phyloP scores from a whole-genome alignment of 768 basidiomycete species.

The Tylopilus subfusipes region DNA sequence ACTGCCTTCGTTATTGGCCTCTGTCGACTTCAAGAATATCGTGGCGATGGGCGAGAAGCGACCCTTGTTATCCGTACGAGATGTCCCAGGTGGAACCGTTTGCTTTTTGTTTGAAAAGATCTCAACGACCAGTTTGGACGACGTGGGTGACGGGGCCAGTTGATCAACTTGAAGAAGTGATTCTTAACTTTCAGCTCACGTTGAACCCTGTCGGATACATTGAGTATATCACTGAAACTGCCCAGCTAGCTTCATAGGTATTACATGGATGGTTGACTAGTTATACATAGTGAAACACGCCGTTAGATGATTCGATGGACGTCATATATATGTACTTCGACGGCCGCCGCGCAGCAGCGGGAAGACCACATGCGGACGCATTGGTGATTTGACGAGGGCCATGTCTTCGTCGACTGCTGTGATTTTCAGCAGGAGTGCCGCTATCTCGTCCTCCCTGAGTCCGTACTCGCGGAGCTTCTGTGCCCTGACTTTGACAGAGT shows the following conservation, averaged over 20 bases:
- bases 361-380: constrained; percentile 7
- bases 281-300: not conserved
- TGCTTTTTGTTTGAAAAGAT: constrained; percentile 74
- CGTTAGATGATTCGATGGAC: constrained; percentile 1
- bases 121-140: constrained; percentile 23
- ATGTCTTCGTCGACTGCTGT: too few species aligned
- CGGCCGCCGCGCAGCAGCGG: constrained; percentile 7
- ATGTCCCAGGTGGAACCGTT: constrained; percentile 61
- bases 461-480: constrained; percentile 29
- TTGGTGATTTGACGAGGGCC: too few species aligned
- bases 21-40: constrained; percentile 49
- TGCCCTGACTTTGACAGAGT: constrained; percentile 19
- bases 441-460: constrained; percentile 22
- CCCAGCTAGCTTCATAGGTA: not conserved
- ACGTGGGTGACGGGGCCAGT: not conserved
- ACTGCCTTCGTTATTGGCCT: constrained; percentile 34
- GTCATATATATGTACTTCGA: constrained; percentile 8
- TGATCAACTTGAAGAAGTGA: not conserved
- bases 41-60: constrained; percentile 32
- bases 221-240: not conserved
- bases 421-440: constrained; percentile 9
- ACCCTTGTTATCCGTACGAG: constrained; percentile 40
- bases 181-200: not conserved
- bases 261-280: constrained; percentile 5
- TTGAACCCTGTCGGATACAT: not conserved